These are phyloP conservation scores for Trichosporon ovoides DNA, from an alignment of 1,284 basidiomycete species.

Conservation along the genomic window DNA sequence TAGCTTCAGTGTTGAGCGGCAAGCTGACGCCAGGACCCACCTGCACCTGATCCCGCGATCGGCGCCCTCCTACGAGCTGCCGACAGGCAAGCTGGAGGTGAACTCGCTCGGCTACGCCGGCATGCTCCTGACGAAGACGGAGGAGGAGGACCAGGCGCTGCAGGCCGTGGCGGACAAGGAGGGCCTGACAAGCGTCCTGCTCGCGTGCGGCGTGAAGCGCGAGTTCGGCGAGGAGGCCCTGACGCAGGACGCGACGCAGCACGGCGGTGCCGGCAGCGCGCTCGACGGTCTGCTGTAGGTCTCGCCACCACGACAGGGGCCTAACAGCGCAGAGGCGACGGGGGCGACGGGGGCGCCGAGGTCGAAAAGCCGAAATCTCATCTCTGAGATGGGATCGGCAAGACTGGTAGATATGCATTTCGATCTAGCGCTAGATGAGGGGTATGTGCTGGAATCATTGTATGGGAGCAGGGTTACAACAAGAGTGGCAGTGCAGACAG, in stretches of 20 bases:
- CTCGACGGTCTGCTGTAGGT: constrained; percentile 1
- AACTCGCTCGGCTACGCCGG: constrained; percentile 85
- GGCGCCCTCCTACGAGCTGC: constrained; percentile 34
- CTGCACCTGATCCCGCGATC: constrained; percentile 73
- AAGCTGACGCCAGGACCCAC: constrained; percentile 55
- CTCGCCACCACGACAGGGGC: not conserved
- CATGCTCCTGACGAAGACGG: constrained; percentile 73
- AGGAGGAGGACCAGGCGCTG: constrained; percentile 63
- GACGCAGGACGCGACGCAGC: constrained; percentile 27
- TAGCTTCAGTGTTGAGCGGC: no score
- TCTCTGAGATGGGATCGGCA: not conserved
- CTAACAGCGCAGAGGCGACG: not conserved
- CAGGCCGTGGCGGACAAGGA: constrained; percentile 37
- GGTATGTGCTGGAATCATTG: not conserved
- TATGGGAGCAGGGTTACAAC: not conserved
- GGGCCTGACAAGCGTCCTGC: constrained; percentile 37
- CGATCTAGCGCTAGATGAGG: not conserved
- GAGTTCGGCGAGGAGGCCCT: constrained; percentile 42
- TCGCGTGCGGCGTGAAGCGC: constrained; percentile 39
- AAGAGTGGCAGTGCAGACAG: not conserved
- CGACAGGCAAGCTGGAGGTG: constrained; percentile 54
- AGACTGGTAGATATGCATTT: no score
- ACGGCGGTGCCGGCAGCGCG: constrained; percentile 15
- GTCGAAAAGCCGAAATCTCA: not conserved
- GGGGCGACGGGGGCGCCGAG: not conserved